Base-by-base conservation (phyloP, 2,329 filamentous ascomycete genomes). In the Trichoderma polysporum region DNA sequence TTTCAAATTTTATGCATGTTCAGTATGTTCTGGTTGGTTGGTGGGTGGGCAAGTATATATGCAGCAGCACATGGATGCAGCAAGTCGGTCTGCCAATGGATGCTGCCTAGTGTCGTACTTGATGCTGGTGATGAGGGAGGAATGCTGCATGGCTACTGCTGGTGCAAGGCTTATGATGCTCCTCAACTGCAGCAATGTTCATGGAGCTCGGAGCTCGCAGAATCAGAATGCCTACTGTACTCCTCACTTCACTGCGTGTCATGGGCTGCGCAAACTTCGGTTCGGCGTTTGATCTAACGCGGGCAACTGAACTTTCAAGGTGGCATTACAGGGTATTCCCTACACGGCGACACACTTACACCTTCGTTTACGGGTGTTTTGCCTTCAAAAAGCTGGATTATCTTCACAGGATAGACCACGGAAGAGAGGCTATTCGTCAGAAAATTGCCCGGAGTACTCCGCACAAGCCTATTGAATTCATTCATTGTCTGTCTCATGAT, bases 1-100 rank as follows among this genome's bases (percentile, higher is more conserved):
- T 61, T 45, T 66, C 56, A 29, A 53, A 50, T 60, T 49, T 45
- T 65, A 57, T 65, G 62, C 62, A 58, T 58, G 52, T n/a, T n/a
- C n/a, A n/a, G n/a, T 47, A 49, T 57, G 52, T 31, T 53, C 27
- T 54, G 29, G 37, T 47, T 64, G 56, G 60, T 47, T 29, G 29
- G n/a, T 56, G 27, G 17, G 49, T 52, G 49, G 49, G n/a, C n/a
- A n/a, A 31, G 56, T 29, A 27, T 13, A 6, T 50, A 10, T 50
- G 47, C 47, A 50, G 27, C 27, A 13, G 27, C 29, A 37, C 53
- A 56, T 37, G 19, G 22, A 54, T 54, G 47, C 49, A 15, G 47
- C 59, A 29, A 25, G 37, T 35, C 50, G 29, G 27, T 56, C 37
- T 64, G 60, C 60, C 60, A 64, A 56, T 64, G 50, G n/a, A 15